These are phyloP conservation scores for Suillus decipiens DNA, from an alignment of 768 basidiomycete genomes.

Conservation along the genomic window DNA sequence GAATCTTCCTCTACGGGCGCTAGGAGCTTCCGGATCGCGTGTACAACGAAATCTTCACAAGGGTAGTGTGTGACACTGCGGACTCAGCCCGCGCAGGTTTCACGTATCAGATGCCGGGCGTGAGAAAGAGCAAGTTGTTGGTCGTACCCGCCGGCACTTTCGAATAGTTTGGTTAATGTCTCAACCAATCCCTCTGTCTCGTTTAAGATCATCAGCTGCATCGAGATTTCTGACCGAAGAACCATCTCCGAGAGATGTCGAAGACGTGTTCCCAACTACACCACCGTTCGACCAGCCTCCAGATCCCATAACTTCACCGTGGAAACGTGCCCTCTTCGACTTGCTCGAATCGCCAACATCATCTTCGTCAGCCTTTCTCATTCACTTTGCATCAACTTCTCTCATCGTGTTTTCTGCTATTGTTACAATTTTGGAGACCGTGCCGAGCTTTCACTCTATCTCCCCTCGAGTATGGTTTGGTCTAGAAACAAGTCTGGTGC, in stretches of 20 bases:
- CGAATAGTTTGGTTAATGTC: constrained; percentile 22
- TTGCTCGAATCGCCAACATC: constrained; percentile 82
- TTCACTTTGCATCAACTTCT: constrained; percentile 70
- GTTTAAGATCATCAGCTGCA: constrained; percentile 27
- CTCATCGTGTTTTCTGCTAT: constrained; percentile 75
- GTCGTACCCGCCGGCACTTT: too few species aligned
- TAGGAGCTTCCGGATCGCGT: neutral
- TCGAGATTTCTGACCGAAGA: constrained; percentile 50
- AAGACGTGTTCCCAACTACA: constrained; percentile 42
- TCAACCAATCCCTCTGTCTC: constrained; percentile 32
- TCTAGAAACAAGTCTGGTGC: constrained; percentile 80
- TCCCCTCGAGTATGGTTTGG: constrained; percentile 82
- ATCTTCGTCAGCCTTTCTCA: constrained; percentile 70
- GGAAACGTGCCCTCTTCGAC: constrained; percentile 67
- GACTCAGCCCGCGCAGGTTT: neutral
- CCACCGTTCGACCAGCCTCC: constrained; percentile 36
- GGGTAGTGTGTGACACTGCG: neutral
- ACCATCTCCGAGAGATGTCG: constrained; percentile 35
- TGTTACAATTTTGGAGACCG: constrained; percentile 78
- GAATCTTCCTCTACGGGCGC: neutral
- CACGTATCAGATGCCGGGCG: neutral
- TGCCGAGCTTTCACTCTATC: constrained; percentile 72
- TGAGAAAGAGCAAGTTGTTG: neutral
- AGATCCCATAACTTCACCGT: constrained; percentile 37
- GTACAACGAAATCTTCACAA: neutral